phyloP scores from a whole-genome alignment of 2,329 filamentous ascomycete genomes.

The Cladorrhinum sp. region DNA sequence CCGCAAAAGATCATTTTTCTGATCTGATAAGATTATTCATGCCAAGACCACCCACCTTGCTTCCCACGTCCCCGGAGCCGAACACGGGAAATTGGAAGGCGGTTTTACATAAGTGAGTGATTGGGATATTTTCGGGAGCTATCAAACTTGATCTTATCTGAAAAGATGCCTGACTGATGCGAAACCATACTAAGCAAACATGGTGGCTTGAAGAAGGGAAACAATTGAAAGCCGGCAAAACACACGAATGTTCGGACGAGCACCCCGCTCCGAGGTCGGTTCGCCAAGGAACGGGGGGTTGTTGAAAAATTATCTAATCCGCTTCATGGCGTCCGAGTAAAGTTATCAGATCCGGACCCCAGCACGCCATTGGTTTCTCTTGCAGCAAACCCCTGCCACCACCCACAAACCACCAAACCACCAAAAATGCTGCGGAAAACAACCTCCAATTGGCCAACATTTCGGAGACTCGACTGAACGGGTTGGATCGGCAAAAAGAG shows the following conservation, averaged over 20 bases:
- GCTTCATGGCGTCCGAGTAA: conserved; percentile 27
- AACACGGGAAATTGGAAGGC: neutral
- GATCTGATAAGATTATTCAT: conserved; percentile 29
- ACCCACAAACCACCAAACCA: conserved; percentile 5
- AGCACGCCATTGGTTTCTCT: conserved; percentile 18
- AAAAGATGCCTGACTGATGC: neutral
- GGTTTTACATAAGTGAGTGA: neutral
- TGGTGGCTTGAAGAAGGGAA: neutral
- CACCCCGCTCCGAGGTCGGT: conserved; percentile 27
- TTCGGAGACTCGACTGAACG: conserved; percentile 8
- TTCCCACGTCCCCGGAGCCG: conserved; percentile 7
- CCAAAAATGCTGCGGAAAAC: neutral
- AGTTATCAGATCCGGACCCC: conserved; percentile 35
- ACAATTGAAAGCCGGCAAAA: neutral
- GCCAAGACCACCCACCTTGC: conserved; percentile 20
- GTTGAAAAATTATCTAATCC: conserved; percentile 32
- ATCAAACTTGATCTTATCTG: neutral
- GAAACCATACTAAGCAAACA: neutral
- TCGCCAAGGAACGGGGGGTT: conserved; percentile 7
- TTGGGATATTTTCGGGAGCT: neutral
- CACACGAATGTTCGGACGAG: neutral
- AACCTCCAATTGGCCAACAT: conserved; percentile 17
- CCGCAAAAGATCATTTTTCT: conserved; percentile 2
- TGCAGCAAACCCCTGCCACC: conserved; percentile 1
- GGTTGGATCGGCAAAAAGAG: neutral